These are phyloP conservation scores for Arabidopsis hybrid DNA, from an alignment of 441 rosid species.

Conservation along the genomic window DNA sequence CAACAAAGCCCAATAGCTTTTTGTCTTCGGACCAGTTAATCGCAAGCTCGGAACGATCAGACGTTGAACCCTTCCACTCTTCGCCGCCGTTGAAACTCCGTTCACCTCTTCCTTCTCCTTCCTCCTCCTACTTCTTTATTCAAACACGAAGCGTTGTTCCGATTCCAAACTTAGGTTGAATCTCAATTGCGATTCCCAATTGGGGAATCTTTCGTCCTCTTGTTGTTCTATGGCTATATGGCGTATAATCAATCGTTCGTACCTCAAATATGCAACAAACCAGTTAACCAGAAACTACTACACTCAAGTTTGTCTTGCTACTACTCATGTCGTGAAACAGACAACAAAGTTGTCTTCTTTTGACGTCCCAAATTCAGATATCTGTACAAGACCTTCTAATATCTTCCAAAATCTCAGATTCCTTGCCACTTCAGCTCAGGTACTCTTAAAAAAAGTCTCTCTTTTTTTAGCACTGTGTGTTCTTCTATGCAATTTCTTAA, in stretches of 20 bases:
- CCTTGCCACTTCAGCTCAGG: conserved; percentile 47
- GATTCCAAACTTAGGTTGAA: neutral
- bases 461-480: neutral
- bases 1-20: conserved; percentile 1
- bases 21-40: neutral
- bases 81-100: neutral
- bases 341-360: conserved; percentile 35
- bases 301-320: conserved; percentile 25
- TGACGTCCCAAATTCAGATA: conserved; percentile 43
- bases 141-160: neutral
- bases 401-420: conserved; percentile 31
- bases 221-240: conserved; percentile 55
- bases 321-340: conserved; percentile 31
- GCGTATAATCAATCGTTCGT: conserved; percentile 58
- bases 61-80: neutral
- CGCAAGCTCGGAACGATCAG: neutral
- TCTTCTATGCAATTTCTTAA: neutral
- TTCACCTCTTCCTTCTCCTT: too few species aligned
- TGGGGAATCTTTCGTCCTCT: neutral
- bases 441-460: neutral
- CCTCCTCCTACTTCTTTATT: too few species aligned
- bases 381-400: conserved; percentile 29
- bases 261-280: conserved; percentile 49
- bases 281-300: conserved; percentile 46
- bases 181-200: neutral